Evolutionary conservation across 139 green algal species (phyloP), one percentile per base, ranked within the genome.

Genomic region (Picochlorum sp.): DNA sequence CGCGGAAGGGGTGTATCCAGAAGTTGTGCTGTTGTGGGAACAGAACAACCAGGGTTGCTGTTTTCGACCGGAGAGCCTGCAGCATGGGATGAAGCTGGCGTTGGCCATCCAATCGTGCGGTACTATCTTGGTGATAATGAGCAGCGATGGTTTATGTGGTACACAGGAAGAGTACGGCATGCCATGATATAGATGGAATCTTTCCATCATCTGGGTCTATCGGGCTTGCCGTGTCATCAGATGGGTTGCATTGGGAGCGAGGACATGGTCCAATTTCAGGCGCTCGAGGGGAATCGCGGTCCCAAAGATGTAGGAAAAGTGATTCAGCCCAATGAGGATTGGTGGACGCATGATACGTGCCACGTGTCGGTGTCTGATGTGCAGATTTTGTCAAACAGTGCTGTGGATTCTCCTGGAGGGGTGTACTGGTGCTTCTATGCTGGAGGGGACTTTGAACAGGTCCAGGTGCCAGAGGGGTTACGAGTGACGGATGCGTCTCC

Each of bases 341-440:
- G 87, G 60, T 98, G 92, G 92, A 84, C 72, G 51, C 86, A 91
- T 31, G 92, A 98, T 80, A 97, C 89, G 0, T 71, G 68, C 52
- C 83, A 94, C 70, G 20, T 96, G 37, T 30, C 68, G 10, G 84
- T 87, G 2, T 86, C 77, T 6, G 92, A 98, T 69, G 90, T 98
- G 20, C 87, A 95, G 75, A 72, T 87, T 70, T 37, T 93, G 45
- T 83, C 74, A 55, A 87, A 65, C 66, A 65, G 60, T 68, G 73
- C 60, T 30, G 83, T 86, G 6, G 68, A 70, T 47, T 81, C 82
- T 20, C 73, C 75, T 26, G 68, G 57, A 24, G 92, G 90, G 8
- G 88, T 98, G n/a, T 96, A 95, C 72, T 98, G 92, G 92, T 94
- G 96, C 83, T 98, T 93, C 72, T 98, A 98, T 75, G 67, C 65